Base-by-base conservation (phyloP, 169 alveolate species). In the Babesia bovis region DNA sequence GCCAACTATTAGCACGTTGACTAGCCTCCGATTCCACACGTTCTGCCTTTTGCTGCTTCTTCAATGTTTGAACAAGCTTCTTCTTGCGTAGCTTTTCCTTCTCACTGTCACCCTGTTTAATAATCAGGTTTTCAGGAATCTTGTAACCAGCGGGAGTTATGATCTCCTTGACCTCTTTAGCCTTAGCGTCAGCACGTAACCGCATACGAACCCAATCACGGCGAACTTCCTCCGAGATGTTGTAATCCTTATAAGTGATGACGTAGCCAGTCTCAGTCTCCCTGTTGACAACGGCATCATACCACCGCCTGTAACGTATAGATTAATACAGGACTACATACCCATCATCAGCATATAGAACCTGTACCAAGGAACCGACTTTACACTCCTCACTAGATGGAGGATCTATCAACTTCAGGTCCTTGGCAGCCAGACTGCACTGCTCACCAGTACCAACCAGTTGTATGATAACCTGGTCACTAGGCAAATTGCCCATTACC, bases 71-170 rank as follows among this genome's bases (percentile, higher is more conserved):
- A 26, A 85, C 86, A 52, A 83, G 70, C 66, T 87, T 87, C 68
- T 72, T 87, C 84, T 87, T 87, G 55, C 82, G 51, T 86, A 87
- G 40, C 59, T 83, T 83, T 61, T 79, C 89, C 87, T 83, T 87
- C 51, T 83, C 88, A 50, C 65, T 78, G 76, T 79, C 87, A 40
- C 70, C 78, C 66, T 87, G 81, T 50, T 87, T 87, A 36, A 87
- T 67, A 44, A 87, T 87, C 60, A 87, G 78, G 50, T 83, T 87
- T 63, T 87, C 92, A 7, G 92, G 92, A 23, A 87, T 83, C 33
- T 68, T 68, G 67, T 87, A 87, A 4, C 92, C 92, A 9, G 90
- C 92, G 12, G 92, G 92, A 33, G 92, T 87, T 7, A 83, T 60
- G 19, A 87, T 83, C 45, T 87, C 92, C 56, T 66, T 68, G 25